These are phyloP conservation scores for Galeopsis tetrahit DNA, from an alignment of 257 asterid species.

Conservation along the genomic window DNA sequence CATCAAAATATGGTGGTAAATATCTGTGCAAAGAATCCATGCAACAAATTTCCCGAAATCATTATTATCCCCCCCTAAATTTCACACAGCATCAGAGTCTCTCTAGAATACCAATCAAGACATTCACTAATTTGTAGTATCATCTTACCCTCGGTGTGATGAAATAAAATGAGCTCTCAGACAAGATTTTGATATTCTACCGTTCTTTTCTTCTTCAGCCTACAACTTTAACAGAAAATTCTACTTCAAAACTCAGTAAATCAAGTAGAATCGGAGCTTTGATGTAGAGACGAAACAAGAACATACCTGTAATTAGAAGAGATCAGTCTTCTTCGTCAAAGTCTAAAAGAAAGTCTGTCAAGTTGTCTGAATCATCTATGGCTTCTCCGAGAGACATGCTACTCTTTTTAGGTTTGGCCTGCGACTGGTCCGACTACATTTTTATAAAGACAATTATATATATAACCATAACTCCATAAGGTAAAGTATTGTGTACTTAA, in stretches of 20 bases:
- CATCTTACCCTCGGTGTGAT: constrained; percentile 16
- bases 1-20: background rate
- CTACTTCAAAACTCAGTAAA: background rate
- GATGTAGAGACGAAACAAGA: background rate
- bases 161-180: background rate
- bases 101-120: constrained; percentile 5
- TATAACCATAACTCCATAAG: too few species aligned
- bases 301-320: background rate
- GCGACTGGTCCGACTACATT: constrained; percentile 28
- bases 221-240: background rate
- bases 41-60: background rate
- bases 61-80: constrained; percentile 5
- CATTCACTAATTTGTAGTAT: constrained; percentile 16
- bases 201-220: background rate
- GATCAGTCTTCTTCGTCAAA: constrained; percentile 50
- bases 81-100: constrained; percentile 6
- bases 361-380: constrained; percentile 82
- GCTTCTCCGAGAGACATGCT: constrained; percentile 87
- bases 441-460: background rate
- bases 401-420: constrained; percentile 61
- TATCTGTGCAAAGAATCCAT: background rate
- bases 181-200: background rate
- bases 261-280: background rate
- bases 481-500: too few species aligned
- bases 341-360: constrained; percentile 91